Base-by-base conservation (phyloP, 2,329 filamentous ascomycete species). In the Aspergillaceae sp. region DNA sequence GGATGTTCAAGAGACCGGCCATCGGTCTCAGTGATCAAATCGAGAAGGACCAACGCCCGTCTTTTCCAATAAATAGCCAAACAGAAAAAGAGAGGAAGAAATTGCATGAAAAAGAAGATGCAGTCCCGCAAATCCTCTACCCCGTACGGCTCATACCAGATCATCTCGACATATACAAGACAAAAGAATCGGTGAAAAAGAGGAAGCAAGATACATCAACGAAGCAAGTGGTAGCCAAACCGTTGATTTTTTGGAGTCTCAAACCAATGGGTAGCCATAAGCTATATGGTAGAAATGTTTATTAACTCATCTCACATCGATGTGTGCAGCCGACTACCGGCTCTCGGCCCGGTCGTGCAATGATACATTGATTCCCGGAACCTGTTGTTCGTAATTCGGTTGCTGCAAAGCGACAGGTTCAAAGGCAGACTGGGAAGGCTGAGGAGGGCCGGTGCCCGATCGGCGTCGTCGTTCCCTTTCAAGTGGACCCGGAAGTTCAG, bases 391-490 rank as follows among this genome's bases (percentile, higher is more conserved):
- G 27, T 55, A 55, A 34, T 61, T 57, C 9, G 64, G 58, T 42
- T 65, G 63, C 45, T 65, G 64, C 40, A 67, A 47, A 19, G 57
- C 49, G 9, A 60, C 63, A 8, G 60, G 56, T 42, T 68, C 64
- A 26, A 70, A 56, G 9, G 63, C 53, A 4, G 62, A 59, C 11
- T 58, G 65, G 4, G 68, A 67, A 4, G 68, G 68, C 26, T 63
- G 58, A 9, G 71, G 71, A 30, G 71, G 79, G 2, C 79, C 80
- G 7, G 80, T 83, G 3, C 80, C 80, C 46, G 76, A 78, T 45
- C 80, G 72, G 55, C 80, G 72, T 58, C 80, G 69, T 57, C 80
- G 68, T 60, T 83, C 80, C 38, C 80, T 67, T 63, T 84, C 73
- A 9, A 70, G 56, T 4, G 69, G 65, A 6, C 70, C 69, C 4